phyloP scores from a whole-genome alignment of 164 flowering plant genomes.

The Paratinospora sagittata region DNA sequence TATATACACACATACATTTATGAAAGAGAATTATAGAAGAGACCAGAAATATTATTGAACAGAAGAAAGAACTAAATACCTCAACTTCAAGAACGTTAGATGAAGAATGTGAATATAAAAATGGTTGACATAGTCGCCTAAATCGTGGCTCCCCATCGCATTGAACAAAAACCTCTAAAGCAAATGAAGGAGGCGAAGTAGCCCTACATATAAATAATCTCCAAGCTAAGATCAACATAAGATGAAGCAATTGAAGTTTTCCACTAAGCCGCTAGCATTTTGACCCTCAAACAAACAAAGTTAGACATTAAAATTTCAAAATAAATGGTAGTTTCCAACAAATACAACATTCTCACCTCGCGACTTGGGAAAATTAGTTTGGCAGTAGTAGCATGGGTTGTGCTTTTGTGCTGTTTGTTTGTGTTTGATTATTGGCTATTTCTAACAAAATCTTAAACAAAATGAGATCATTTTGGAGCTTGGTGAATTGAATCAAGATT shows the following conservation, averaged over 20 bases:
- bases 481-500: too few species aligned
- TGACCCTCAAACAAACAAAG: not conserved
- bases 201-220: slow-evolving; percentile 39
- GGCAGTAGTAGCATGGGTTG: too few species aligned
- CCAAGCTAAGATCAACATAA: slow-evolving; percentile 11
- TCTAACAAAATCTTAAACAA: too few species aligned
- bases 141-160: slow-evolving; percentile 93
- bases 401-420: too few species aligned
- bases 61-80: slow-evolving; percentile 37
- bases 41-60: not conserved
- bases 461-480: too few species aligned
- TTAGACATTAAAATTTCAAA: not conserved
- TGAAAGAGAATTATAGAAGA: not conserved
- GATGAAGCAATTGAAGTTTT: slow-evolving; percentile 2
- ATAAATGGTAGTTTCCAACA: not conserved
- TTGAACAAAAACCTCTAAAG: slow-evolving; percentile 93
- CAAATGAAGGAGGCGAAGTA: slow-evolving; percentile 97
- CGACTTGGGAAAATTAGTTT: not conserved
- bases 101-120: slow-evolving; percentile 88
- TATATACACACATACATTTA: too few species aligned
- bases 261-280: not conserved
- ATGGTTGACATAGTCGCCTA: slow-evolving; percentile 91
- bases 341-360: not conserved
- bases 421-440: too few species aligned
- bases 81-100: slow-evolving; percentile 92